Base-by-base conservation (phyloP, 768 basidiomycete species). In the Antrodiella citrinella region DNA sequence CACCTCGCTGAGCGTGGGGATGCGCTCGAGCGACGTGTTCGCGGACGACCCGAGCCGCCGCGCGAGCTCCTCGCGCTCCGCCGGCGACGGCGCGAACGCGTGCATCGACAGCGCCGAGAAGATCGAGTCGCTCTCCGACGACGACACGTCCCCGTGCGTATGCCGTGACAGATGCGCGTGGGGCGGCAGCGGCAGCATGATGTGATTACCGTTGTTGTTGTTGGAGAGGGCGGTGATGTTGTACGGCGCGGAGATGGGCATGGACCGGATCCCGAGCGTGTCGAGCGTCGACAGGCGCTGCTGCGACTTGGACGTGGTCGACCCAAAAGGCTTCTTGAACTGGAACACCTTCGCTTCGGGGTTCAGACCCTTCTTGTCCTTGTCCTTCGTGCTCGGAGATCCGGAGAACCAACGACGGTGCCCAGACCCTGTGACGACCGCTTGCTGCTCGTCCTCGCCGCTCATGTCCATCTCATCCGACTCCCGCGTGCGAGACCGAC, bases 341-440 rank as follows among this genome's bases (percentile, higher is more conserved):
- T 73, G 82, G 70, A 92, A 92, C 49, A 81, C 88, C 61, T 91
- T 89, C 48, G 90, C 90, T 64, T 85, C 86, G 1, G 90, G 90
- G 65, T 92, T 92, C 52, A 92, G 74, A 4, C 82, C 80, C 61
- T 78, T 85, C 69, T 72, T 80, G 51, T 75, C 67, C 60, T 73
- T 79, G n/a, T n/a, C n/a, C n/a, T n/a, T n/a, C n/a, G n/a, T n/a
- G 21, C 67, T 73, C 46, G 70, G 72, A 44, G 68, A 62, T 21
- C 67, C 55, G 44, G 71, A 71, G 60, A 74, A 75, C 77, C 76
- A 78, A 38, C 76, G 70, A 26, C 72, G 67, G 30, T 70, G 66
- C 44, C 70, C 64, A 15, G 7, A 7, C 15, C 7, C 30, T 15
- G 62, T 63, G 9, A 55, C 66, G 56, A 55, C 64, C 67, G 59